Base-by-base conservation (phyloP, 2,329 filamentous ascomycete species). In the Trichoderma simmonsii region DNA sequence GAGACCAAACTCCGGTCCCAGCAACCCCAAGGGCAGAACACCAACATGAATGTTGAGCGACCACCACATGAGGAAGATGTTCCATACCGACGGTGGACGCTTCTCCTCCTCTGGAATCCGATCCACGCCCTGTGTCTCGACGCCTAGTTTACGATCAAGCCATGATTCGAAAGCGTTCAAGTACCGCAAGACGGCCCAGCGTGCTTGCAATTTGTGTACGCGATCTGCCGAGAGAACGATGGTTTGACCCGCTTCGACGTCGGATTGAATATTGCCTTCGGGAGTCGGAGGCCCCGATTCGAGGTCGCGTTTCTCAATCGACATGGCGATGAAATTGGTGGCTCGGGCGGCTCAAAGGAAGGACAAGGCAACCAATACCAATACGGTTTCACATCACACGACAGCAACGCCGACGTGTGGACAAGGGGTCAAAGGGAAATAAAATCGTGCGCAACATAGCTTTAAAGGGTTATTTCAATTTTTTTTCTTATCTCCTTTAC, bases 51-150 rank as follows among this genome's bases (percentile, higher is more conserved):
- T 65, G 43, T 65, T 65, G 24, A 65, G 62, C 24, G 62, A 65
- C 62, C 62, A 65, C 62, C 62, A 65, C 62, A 65, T 65, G 39
- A 65, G 62, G 32, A 65, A 65, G 18, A 65, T 65, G 26, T 54
- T 65, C 62, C 62, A 65, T 14, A 54, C 36, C 14, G 62, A 65
- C 43, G 62, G 62, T 21, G 62, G 28, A 5, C 26, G 39, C 26
- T 65, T 65, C 28, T 65, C 36, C n/a, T 65, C 62, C 18, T 65
- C 62, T 11, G 62, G 62, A 11, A 65, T 65, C 11, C 39, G 62
- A 43, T 65, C 62, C 12, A 65, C 18, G 0, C 62, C 62, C n/a
- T 65, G 62, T 28, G 62, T 65, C 28, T 65, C 62, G 21, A 65
- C 62, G 26, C 62, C 62, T 15, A 65, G n/a, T 24, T 11, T 65